phyloP scores from a whole-genome alignment of 2,329 filamentous ascomycete species.

The Fusarium acutatum region DNA sequence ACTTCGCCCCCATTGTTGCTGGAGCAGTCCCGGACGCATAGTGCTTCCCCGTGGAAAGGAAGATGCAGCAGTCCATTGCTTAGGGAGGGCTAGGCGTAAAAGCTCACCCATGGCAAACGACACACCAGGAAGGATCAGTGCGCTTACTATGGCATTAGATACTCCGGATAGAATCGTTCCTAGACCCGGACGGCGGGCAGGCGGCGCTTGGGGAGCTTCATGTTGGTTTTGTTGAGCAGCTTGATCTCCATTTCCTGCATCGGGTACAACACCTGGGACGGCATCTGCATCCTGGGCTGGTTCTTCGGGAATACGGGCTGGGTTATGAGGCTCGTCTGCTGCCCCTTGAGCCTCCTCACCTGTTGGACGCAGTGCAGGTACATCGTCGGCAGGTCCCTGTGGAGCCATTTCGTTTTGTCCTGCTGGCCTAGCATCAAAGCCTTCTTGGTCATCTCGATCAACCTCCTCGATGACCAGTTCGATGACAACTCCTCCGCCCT shows the following conservation, averaged over 20 bases:
- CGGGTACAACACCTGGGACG: background rate
- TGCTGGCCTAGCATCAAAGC: conserved; percentile 34
- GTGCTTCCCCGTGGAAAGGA: conserved; percentile 35
- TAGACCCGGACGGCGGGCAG: conserved; percentile 46
- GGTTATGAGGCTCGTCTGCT: background rate
- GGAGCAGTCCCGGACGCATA: conserved; percentile 72
- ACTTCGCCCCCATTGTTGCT: conserved; percentile 88
- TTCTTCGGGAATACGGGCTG: background rate
- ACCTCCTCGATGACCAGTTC: conserved; percentile 48
- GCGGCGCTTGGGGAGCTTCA: conserved; percentile 48
- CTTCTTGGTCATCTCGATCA: conserved; percentile 54
- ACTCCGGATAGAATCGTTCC: conserved; percentile 52
- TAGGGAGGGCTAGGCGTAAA: conserved; percentile 73
- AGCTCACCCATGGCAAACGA: conserved; percentile 81
- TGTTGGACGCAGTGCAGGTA: background rate
- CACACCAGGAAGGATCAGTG: conserved; percentile 81
- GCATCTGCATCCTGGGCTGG: background rate
- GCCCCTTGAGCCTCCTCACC: conserved; percentile 1
- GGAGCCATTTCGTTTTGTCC: conserved; percentile 19
- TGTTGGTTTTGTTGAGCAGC: conserved; percentile 33
- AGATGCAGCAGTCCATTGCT: conserved; percentile 66
- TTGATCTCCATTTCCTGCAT: background rate
- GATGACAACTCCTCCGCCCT: conserved; percentile 44
- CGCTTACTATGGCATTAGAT: conserved; percentile 60
- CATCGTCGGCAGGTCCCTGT: conserved; percentile 3